Evolutionary conservation across 768 basidiomycete genomes (phyloP).

Genomic region (Mycena filopes): DNA sequence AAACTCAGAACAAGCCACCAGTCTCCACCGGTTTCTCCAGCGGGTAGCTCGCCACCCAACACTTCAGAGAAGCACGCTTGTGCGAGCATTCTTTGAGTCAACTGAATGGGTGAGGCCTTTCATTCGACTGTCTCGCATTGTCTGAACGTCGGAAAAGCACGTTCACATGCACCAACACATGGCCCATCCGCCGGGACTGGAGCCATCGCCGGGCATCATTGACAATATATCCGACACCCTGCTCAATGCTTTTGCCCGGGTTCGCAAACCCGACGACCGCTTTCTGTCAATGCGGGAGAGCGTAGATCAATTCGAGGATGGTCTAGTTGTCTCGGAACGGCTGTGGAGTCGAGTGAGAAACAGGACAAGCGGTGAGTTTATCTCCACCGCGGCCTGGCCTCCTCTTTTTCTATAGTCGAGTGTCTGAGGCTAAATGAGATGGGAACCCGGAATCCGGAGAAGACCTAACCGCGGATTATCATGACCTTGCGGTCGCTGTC

Average conservation of each 20-base stretch:
- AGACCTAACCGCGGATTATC: constrained; percentile 98
- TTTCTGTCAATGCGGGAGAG: constrained; percentile 92
- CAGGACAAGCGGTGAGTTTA: constrained; percentile 85
- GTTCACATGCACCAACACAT: constrained; percentile 97
- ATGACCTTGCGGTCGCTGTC: constrained; percentile 94
- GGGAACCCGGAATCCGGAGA: constrained; percentile 81
- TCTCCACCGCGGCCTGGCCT: constrained; percentile 34
- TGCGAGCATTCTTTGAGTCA: constrained; percentile 95
- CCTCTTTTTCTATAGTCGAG: constrained; percentile 46
- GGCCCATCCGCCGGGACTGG: constrained; percentile 91
- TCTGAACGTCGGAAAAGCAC: constrained; percentile 61
- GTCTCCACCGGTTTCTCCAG: constrained; percentile 92
- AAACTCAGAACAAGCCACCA: constrained; percentile 45
- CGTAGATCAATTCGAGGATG: constrained; percentile 97
- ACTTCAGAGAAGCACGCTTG: constrained; percentile 87
- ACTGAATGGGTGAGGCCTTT: constrained; percentile 92
- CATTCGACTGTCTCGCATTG: background rate
- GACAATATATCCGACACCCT: constrained; percentile 97
- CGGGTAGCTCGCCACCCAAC: constrained; percentile 94
- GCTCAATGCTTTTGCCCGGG: constrained; percentile 93
- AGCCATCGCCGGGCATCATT: constrained; percentile 81
- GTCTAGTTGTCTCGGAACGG: constrained; percentile 83
- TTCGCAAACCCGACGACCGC: constrained; percentile 96
- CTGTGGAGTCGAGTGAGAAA: constrained; percentile 81
- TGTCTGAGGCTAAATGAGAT: constrained; percentile 89